Evolutionary conservation across 176 grass and related monocot species (phyloP), one percentile per base, ranked within the genome.

Genomic region (Zizania latifolia): DNA sequence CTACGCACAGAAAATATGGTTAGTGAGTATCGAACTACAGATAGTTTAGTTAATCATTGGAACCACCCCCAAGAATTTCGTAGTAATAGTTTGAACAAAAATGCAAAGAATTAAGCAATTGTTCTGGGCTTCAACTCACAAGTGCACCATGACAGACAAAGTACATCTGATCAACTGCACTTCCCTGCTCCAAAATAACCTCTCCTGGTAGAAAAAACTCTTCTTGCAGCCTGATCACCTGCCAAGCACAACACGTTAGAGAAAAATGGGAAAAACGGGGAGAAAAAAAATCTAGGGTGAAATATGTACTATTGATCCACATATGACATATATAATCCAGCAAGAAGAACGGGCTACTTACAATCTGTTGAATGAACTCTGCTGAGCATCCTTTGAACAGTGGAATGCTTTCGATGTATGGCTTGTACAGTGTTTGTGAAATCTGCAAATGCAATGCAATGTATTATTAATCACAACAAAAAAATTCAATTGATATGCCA

Each of bases 321-420:
- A n/a, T n/a, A n/a, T 16, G 4, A n/a, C n/a, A n/a, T 31, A 50
- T 35, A 63, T 34, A 23, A 19, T 65, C 77, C 28, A 30, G 13
- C 13, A 2, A 24, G 22, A 78, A 78, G 2, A 8, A 76, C 74
- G 34, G 2, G 33, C 5, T 26, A 54, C 89, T 86, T 90, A 99
- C 96, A 70, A 99, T 99, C 79, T 99, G 96, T 63, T 99, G 89
- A 84, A 90, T 92, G 85, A 99, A 99, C 83, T 99, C 96, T 41
- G 84, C 45, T 80, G 96, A 99, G 16, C 96, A 99, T 45, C 86
- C 96, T 74, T 86, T 90, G 62, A 99, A 95, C 10, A 99, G 65
- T 15, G 84, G 86, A 26, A 92, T 80, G 43, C 89, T 86, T 88
- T 99, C 85, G 8, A 99, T 71, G 53, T 88, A 88, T 30, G 78